Percentiles rank a stretch among this genome's conserved stretches.
Conservation (phyloP, 768 basidiomycete genomes). For the Termitomyces sp. region DNA sequence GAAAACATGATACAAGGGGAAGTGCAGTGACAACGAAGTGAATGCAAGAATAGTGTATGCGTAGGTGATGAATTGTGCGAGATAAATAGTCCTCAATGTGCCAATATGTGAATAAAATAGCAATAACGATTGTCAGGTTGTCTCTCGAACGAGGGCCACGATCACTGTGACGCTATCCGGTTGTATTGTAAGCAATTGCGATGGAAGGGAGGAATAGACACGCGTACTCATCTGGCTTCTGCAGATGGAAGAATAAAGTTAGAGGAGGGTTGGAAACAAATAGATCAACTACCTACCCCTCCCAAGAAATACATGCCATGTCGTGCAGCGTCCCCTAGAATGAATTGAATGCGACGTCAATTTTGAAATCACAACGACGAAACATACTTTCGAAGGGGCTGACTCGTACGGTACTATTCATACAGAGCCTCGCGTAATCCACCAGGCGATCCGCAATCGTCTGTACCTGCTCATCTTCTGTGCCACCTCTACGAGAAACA, state of each 20-base stretch:
- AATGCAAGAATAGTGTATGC: background rate
- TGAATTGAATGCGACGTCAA: background rate
- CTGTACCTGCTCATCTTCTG: constrained; percentile 61
- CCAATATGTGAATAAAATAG: constrained; percentile 5
- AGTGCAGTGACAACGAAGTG: constrained; percentile 4
- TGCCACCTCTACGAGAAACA: constrained; percentile 45
- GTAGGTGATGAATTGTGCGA: constrained; percentile 2
- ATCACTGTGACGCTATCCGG: constrained; percentile 60
- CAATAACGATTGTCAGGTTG: constrained; percentile 26
- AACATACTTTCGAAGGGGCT: constrained; percentile 73
- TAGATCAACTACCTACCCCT: constrained; percentile 49
- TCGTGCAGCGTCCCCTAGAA: constrained; percentile 54
- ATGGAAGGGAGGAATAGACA: background rate
- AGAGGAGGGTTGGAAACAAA: constrained; percentile 8
- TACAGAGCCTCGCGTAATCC: constrained; percentile 62
- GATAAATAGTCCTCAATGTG: constrained; percentile 9
- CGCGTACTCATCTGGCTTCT: constrained; percentile 82
- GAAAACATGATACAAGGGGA: background rate
- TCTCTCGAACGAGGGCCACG: constrained; percentile 64
- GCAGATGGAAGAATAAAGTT: constrained; percentile 7
- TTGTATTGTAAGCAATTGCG: constrained; percentile 7
- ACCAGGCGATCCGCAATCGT: constrained; percentile 69
- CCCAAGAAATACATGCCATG: constrained; percentile 63
- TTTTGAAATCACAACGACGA: background rate
- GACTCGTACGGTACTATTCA: constrained; percentile 56